A percentile compares a stretch with the other conserved stretches of the same genome.
Evolutionary conservation across 1,284 basidiomycete species (phyloP).

Genomic region (Trichosporon sp.): DNA sequence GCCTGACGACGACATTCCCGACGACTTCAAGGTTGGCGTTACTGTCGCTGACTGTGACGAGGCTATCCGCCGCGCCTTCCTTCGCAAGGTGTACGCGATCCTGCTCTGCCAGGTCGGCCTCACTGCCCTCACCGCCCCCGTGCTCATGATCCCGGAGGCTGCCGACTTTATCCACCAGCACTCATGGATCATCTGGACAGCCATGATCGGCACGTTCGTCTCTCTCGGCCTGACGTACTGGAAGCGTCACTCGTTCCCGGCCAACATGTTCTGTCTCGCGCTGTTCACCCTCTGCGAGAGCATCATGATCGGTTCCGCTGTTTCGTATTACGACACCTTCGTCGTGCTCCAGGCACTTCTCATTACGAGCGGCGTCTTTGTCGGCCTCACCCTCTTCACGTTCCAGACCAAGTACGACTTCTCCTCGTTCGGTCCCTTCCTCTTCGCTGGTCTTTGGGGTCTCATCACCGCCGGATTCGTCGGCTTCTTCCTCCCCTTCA

Average conservation of each 20-base stretch:
- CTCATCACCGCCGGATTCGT: conserved; percentile 51
- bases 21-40: conserved; percentile 56
- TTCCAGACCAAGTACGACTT: conserved; percentile 58
- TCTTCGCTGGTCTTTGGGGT: conserved; percentile 55
- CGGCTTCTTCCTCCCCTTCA: conserved; percentile 56
- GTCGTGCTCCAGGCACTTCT: conserved; percentile 61
- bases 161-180: conserved; percentile 49
- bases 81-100: conserved; percentile 55
- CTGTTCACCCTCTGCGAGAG: conserved; percentile 60
- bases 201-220: conserved; percentile 52
- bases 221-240: conserved; percentile 52
- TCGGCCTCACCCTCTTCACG: conserved; percentile 62
- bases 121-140: conserved; percentile 43
- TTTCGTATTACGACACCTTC: conserved; percentile 51
- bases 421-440: conserved; percentile 51
- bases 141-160: conserved; percentile 41
- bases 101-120: conserved; percentile 52
- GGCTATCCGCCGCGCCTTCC: conserved; percentile 54
- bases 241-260: conserved; percentile 56
- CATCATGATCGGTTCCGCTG: conserved; percentile 58
- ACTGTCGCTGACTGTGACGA: conserved; percentile 55
- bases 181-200: conserved; percentile 53
- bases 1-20: conserved; percentile 49
- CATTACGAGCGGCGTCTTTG: conserved; percentile 62
- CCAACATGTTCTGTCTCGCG: conserved; percentile 60